Evolutionary conservation across 306 rosid genomes (phyloP).

Genomic region (Vicia faba): DNA sequence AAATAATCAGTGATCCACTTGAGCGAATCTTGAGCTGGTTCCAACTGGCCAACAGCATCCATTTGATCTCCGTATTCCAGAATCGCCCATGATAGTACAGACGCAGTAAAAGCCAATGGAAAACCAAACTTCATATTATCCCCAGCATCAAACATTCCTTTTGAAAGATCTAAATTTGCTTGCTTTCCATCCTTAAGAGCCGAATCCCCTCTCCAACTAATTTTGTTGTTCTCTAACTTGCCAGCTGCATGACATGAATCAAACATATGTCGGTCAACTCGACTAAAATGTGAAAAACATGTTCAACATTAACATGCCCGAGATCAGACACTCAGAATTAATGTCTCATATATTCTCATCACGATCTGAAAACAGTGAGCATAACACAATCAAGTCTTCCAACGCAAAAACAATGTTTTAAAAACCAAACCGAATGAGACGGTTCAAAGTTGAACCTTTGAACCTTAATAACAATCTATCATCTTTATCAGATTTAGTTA

Average conservation of each 20-base stretch:
- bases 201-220: conserved; percentile 95
- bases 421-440: neutral
- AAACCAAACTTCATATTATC: conserved; percentile 94
- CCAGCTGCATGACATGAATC: conserved; percentile 64
- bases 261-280: conserved; percentile 26
- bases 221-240: conserved; percentile 58
- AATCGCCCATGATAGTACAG: conserved; percentile 90
- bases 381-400: neutral
- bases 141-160: conserved; percentile 97
- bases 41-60: conserved; percentile 74
- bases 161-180: conserved; percentile 68
- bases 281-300: conserved; percentile 4
- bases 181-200: conserved; percentile 76
- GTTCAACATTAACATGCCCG: neutral
- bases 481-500: neutral
- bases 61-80: conserved; percentile 95
- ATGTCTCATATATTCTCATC: neutral
- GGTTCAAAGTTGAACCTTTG: too few relatives aligned
- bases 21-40: conserved; percentile 66
- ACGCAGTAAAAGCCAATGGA: conserved; percentile 91
- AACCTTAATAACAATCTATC: neutral
- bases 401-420: neutral
- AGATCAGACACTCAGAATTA: conserved; percentile 14
- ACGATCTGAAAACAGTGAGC: neutral
- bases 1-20: conserved; percentile 98